A percentile compares a stretch with the other conserved stretches of the same genome.
phyloP scores from a whole-genome alignment of 805 yeast species.

The Metschnikowia anglica region DNA sequence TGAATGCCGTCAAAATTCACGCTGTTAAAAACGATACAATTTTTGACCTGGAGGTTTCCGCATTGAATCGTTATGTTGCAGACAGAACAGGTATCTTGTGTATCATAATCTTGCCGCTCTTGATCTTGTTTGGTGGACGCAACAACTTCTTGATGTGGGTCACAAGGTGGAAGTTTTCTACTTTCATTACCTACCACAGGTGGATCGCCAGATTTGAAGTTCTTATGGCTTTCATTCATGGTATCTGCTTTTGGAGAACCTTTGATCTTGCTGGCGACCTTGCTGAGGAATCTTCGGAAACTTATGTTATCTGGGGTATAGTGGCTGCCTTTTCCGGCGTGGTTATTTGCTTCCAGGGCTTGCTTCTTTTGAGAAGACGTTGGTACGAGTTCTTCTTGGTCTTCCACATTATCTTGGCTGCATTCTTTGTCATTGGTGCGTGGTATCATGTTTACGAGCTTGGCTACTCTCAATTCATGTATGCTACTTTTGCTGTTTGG shows the following conservation, averaged over 20 bases:
- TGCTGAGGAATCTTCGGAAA: slow-evolving; percentile 6
- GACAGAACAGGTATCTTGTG: slow-evolving; percentile 19
- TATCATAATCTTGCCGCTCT: slow-evolving; percentile 15
- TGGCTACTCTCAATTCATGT: slow-evolving; percentile 36
- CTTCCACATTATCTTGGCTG: slow-evolving; percentile 25
- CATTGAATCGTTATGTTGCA: slow-evolving; percentile 16
- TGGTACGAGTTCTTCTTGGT: slow-evolving; percentile 27
- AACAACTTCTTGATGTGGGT: slow-evolving; percentile 21
- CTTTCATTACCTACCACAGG: slow-evolving; percentile 17
- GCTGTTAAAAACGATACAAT: slow-evolving; percentile 11
- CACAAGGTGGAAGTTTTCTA: slow-evolving; percentile 20
- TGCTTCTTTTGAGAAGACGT: slow-evolving; percentile 21
- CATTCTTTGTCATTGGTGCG: slow-evolving; percentile 23
- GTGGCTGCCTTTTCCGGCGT: slow-evolving; percentile 15
- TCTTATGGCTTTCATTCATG: slow-evolving; percentile 16
- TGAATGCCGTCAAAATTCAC: slow-evolving; percentile 13
- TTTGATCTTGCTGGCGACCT: slow-evolving; percentile 6
- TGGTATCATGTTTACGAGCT: slow-evolving; percentile 19
- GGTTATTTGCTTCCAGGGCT: slow-evolving; percentile 17
- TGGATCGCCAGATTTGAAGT: slow-evolving; percentile 19
- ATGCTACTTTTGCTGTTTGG: slow-evolving; percentile 67
- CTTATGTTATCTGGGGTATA: slow-evolving; percentile 18
- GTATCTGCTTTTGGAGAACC: slow-evolving; percentile 11
- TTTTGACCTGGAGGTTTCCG: slow-evolving; percentile 3
- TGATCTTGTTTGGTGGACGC: slow-evolving; percentile 20